These are phyloP conservation scores for Fusarium coffeatum DNA, from an alignment of 2,329 filamentous ascomycete species.

Conservation along the genomic window DNA sequence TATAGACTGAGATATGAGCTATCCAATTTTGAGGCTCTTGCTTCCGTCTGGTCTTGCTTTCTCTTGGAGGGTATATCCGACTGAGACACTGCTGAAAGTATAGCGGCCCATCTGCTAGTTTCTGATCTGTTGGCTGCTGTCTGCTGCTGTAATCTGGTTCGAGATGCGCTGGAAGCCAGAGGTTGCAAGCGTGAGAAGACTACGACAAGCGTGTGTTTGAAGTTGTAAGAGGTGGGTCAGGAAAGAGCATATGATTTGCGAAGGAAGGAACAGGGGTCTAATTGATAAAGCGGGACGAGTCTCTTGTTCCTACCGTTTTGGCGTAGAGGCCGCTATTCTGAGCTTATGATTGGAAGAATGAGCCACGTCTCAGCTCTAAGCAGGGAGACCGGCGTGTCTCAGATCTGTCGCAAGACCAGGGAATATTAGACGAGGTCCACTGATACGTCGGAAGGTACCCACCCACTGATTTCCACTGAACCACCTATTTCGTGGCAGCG, in stretches of 20 bases:
- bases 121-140: constrained; percentile 18
- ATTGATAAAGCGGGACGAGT: constrained; percentile 40
- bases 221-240: constrained; percentile 39
- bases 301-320: constrained; percentile 41
- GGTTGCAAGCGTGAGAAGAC: constrained; percentile 27
- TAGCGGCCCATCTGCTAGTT: constrained; percentile 10
- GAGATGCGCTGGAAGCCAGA: constrained; percentile 23
- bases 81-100: constrained; percentile 5
- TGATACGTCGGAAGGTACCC: constrained; percentile 13
- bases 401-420: constrained; percentile 57
- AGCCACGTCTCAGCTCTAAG: constrained; percentile 24
- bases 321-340: constrained; percentile 30
- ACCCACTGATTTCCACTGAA: constrained; percentile 21
- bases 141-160: constrained; percentile 20
- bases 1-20: constrained; percentile 29
- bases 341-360: constrained; percentile 27
- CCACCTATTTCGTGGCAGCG: neutral
- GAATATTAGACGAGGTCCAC: constrained; percentile 11
- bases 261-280: constrained; percentile 23
- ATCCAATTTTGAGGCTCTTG: constrained; percentile 20
- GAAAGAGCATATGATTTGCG: constrained; percentile 42
- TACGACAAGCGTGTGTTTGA: constrained; percentile 46
- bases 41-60: constrained; percentile 7
- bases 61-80: constrained; percentile 39
- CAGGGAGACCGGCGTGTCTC: constrained; percentile 51